Evolutionary conservation across 345 rosid species (phyloP), one percentile per base, ranked within the genome.

Genomic region (Eucalyptus polybractea): DNA sequence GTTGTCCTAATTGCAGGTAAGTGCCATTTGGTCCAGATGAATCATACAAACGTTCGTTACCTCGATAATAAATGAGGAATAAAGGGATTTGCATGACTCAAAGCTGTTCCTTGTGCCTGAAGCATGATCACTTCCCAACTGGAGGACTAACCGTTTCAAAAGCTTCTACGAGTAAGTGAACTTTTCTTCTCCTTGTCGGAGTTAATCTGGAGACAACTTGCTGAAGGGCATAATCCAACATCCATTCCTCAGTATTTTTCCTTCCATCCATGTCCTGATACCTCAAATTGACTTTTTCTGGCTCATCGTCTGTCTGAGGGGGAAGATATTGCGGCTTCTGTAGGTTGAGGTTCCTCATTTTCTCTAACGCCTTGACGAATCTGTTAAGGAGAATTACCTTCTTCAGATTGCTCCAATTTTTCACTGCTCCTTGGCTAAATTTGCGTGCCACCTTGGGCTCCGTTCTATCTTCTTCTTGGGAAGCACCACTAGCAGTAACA

Each of bases 141-240:
- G 94, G 89, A 51, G 98, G 97, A 65, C 91, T 94, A 76, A 97
- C 94, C 9, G 96, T 90, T 94, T 98, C 99, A 80, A 98, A 98
- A 69, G 99, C 99, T 92, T 97, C 97, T 6, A 96, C 95, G 12
- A 98, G 95, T 90, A 97, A 90, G 90, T 92, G 93, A 88, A 98
- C 99, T 92, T 96, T 97, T 89, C 95, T 94, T 91, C 92, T 95
- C 90, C 98, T 92, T 53, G 96, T 97, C 53, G 99, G 98, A 80
- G 96, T 96, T 87, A 98, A 94, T 91, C 93, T 93, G 8, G 98
- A 91, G 89, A 98, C 97, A 53, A 95, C 99, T 86, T 89, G 94
- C 93, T 93, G 98, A 89, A 98, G 96, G 50, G 98, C 94, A 88
- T 93, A 91, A 92, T 98, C 98, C 22, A 97, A 95, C 98, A 97